phyloP scores from a whole-genome alignment of 441 rosid genomes.

The Heliophila coronopifolia region DNA sequence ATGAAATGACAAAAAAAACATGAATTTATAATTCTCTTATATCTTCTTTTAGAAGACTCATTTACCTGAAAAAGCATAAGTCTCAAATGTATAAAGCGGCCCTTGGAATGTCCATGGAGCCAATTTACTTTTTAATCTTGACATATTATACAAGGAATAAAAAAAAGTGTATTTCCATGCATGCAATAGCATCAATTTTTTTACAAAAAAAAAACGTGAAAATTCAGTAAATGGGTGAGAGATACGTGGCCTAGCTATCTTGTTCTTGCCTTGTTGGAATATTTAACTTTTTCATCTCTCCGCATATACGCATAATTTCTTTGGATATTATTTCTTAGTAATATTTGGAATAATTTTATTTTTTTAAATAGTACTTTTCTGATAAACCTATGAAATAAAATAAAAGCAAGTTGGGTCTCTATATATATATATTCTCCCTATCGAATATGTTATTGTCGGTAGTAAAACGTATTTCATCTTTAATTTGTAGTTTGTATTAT shows the following conservation, averaged over 20 bases:
- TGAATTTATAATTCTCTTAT: too few relatives aligned
- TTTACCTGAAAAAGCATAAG: too few relatives aligned
- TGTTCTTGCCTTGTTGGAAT: slow-evolving; percentile 21
- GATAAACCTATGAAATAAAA: too few relatives aligned
- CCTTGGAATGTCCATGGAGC: slow-evolving; percentile 10
- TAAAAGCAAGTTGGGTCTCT: slow-evolving; percentile 21
- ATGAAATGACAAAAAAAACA: too few relatives aligned
- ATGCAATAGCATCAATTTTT: slow-evolving; percentile 25
- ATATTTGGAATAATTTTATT: too few relatives aligned
- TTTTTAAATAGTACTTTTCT: too few relatives aligned
- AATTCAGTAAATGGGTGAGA: slow-evolving; percentile 1
- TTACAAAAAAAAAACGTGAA: slow-evolving; percentile 23
- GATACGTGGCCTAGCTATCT: slow-evolving; percentile 26
- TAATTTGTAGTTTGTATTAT: too few relatives aligned
- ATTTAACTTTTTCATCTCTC: slow-evolving; percentile 19
- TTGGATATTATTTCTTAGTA: slow-evolving; percentile 31
- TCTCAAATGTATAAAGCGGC: too few relatives aligned
- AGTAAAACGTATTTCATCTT: too few relatives aligned
- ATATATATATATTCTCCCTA: slow-evolving; percentile 10
- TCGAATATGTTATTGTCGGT: slow-evolving; percentile 20
- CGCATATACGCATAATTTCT: slow-evolving; percentile 30
- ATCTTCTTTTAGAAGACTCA: too few relatives aligned
- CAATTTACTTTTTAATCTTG: slow-evolving; percentile 24
- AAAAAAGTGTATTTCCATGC: neutral
- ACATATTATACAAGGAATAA: slow-evolving; percentile 9